These are phyloP conservation scores for Cudoniella acicularis DNA, from an alignment of 495 filamentous ascomycete species.

Conservation along the genomic window DNA sequence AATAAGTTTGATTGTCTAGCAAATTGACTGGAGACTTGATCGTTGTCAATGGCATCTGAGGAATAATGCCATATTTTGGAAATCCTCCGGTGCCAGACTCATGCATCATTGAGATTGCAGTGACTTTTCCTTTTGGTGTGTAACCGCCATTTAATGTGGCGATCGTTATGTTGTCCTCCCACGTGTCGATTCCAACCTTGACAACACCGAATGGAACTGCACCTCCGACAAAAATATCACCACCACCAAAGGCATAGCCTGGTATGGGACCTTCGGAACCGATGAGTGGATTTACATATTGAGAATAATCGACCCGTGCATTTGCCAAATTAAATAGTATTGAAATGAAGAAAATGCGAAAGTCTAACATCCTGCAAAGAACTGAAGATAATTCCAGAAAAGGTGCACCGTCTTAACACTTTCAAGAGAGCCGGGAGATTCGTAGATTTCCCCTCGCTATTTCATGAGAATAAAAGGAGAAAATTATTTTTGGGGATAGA, in stretches of 20 bases:
- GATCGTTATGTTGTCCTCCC: conserved; percentile 41
- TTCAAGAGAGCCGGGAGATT: too few relatives aligned
- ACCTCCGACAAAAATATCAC: conserved; percentile 70
- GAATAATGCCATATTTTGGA: conserved; percentile 55
- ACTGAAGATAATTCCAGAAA: too few relatives aligned
- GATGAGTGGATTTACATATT: conserved; percentile 17
- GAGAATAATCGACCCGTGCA: background rate
- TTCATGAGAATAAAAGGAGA: background rate
- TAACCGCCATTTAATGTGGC: conserved; percentile 39
- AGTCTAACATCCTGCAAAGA: background rate
- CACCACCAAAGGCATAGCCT: conserved; percentile 31
- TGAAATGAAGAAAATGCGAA: background rate
- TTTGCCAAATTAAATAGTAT: background rate
- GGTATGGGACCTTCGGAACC: conserved; percentile 8
- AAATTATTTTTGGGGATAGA: background rate
- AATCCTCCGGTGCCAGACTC: conserved; percentile 57
- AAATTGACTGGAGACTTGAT: conserved; percentile 30
- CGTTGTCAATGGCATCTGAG: conserved; percentile 43
- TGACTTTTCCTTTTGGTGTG: conserved; percentile 44
- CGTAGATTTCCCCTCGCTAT: background rate
- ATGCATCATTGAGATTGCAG: conserved; percentile 55
- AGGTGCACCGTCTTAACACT: too few relatives aligned
- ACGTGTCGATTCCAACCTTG: conserved; percentile 55
- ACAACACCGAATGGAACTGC: conserved; percentile 65
- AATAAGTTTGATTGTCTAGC: conserved; percentile 39